These are phyloP conservation scores for Teratosphaeriaceae sp. DNA, from an alignment of 2,329 filamentous ascomycete genomes.

Conservation along the genomic window DNA sequence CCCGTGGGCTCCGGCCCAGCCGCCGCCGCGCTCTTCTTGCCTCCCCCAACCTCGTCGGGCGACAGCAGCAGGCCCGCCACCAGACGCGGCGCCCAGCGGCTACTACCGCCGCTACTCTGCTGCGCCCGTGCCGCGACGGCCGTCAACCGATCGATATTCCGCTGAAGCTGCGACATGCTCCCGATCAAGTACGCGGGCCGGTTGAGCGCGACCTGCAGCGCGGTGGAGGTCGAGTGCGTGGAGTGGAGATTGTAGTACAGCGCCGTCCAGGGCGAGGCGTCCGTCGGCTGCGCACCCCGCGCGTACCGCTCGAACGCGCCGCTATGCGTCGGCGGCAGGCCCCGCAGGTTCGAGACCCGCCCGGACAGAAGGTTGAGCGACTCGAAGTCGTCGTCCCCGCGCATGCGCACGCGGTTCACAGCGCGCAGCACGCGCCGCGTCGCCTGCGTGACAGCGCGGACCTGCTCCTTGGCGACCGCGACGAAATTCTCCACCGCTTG, in stretches of 20 bases:
- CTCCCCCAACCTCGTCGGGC: too few species aligned
- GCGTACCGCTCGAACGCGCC: conserved; percentile 68
- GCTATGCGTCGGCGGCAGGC: conserved; percentile 62
- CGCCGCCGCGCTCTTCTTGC: too few species aligned
- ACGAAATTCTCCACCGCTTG: conserved; percentile 91
- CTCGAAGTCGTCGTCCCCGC: conserved; percentile 60
- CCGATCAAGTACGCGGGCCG: conserved; percentile 72
- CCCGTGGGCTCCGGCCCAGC: too few species aligned
- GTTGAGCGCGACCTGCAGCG: conserved; percentile 70
- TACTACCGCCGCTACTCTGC: too few species aligned
- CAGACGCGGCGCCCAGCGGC: conserved; percentile 80
- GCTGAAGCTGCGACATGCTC: conserved; percentile 66
- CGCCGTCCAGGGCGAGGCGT: conserved; percentile 63
- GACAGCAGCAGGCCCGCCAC: too few species aligned
- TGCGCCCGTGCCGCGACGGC: conserved; percentile 67
- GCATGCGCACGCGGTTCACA: conserved; percentile 65
- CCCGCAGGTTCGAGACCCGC: conserved; percentile 50
- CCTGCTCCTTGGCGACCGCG: conserved; percentile 81
- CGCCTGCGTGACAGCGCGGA: conserved; percentile 75
- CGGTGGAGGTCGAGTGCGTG: conserved; percentile 76
- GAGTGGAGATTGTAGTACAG: conserved; percentile 74
- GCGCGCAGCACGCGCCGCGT: conserved; percentile 77
- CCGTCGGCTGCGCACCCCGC: conserved; percentile 56
- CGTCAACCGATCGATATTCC: conserved; percentile 70
- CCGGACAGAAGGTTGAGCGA: conserved; percentile 50